phyloP scores from a whole-genome alignment of 2,329 filamentous ascomycete species.

The Arthrinium puccinioides region DNA sequence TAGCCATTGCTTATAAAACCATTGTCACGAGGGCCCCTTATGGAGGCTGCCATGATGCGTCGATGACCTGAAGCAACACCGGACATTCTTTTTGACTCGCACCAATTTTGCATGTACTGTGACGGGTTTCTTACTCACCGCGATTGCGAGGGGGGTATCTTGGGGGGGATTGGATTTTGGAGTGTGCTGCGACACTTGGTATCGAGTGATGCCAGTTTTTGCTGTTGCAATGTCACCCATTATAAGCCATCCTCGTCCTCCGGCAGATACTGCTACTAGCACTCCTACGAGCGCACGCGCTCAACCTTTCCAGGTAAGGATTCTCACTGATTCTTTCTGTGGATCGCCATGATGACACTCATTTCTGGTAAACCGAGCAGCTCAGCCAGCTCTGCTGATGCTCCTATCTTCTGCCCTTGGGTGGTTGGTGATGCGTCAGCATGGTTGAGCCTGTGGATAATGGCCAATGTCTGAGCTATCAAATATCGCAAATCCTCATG shows the following conservation, averaged over 20 bases:
- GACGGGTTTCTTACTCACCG: neutral
- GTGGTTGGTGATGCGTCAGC: neutral
- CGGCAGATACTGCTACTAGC: too few relatives aligned
- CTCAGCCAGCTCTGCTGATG: constrained; percentile 16
- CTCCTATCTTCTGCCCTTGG: too few relatives aligned
- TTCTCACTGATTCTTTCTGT: neutral
- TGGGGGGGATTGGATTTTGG: too few relatives aligned
- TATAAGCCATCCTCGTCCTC: neutral
- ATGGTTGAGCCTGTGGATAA: constrained; percentile 3
- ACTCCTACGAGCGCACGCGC: too few relatives aligned
- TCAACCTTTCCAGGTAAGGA: neutral
- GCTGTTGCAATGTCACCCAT: too few relatives aligned
- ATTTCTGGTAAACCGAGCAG: constrained; percentile 23
- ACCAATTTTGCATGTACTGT: neutral
- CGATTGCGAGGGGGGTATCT: neutral
- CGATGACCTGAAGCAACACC: constrained; percentile 61
- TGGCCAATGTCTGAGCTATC: constrained; percentile 4
- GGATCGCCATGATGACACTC: constrained; percentile 18
- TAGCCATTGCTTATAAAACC: constrained; percentile 62
- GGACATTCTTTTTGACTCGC: constrained; percentile 34
- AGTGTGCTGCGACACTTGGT: too few relatives aligned
- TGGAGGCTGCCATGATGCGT: constrained; percentile 53
- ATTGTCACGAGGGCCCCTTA: constrained; percentile 60
- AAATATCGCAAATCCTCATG: too few relatives aligned
- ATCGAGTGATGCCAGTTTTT: too few relatives aligned